These are phyloP conservation scores for Triticum aestivum DNA, from an alignment of 176 grass and related monocot species.

Conservation along the genomic window IWGSC_CS_RefSeq_v2.1 NC_057811.1:470624971-470625470, in stretches of 20 bases:
- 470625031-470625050: too few species aligned
- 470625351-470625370: constrained; percentile 49
- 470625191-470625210: constrained; percentile 17
- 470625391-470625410: constrained; percentile 50
- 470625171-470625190: constrained; percentile 65
- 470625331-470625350: constrained; percentile 57
- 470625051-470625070: constrained; percentile 45
- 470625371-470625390: constrained; percentile 53
- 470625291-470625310: constrained; percentile 54
- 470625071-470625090: constrained; percentile 45
- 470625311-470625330: constrained; percentile 42
- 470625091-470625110: constrained; percentile 44
- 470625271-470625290: constrained; percentile 73
- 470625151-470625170: constrained; percentile 67
- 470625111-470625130: constrained; percentile 52
- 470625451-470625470: constrained; percentile 44
- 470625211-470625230: constrained; percentile 55
- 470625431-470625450: constrained; percentile 54
- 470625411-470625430: constrained; percentile 12
- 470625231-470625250: constrained; percentile 18
- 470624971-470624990: too few species aligned
- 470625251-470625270: constrained; percentile 73
- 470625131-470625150: constrained; percentile 61
- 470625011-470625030: too few species aligned
- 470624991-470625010: too few species aligned